Base-by-base conservation (phyloP, 2,329 filamentous ascomycete species). In the Tolypocladium album region DNA sequence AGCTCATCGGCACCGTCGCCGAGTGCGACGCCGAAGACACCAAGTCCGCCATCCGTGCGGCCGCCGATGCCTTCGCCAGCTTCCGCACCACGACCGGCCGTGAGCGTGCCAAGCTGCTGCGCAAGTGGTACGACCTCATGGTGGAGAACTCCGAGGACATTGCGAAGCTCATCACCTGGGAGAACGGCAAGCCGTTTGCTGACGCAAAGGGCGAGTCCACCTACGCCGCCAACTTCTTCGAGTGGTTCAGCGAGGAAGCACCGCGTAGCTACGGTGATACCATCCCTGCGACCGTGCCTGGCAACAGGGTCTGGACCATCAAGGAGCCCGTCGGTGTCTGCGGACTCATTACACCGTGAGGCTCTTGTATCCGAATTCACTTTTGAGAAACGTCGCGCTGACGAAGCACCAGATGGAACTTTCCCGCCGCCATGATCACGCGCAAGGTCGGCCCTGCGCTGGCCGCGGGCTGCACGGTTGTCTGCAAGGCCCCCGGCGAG, bases 401-500 rank as follows among this genome's bases (percentile, higher is more conserved):
- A 62, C 50, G 17, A 47, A n/a, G n/a, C 12, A 20, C 11, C 60
- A 82, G 80, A 60, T 94, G 90, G 91, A 95, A 96, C 75, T 95
- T 95, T 68, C 88, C 88, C 15, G 84, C 87, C 3, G 87, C 87
- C 57, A 90, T 90, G 88, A 84, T 90, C 64, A 88, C 86, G 8
- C 77, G 86, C 61, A 89, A 89, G 72, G 80, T 86, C 57, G 86
- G 83, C 2, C 85, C 90, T 1, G 89, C 89, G 11, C 80, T 97
- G 60, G 94, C 94, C 22, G 92, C 92, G n/a, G 94, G 94, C 61
- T 97, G 93, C 76, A 96, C 93, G 0, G 89, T 96, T 2, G 92
- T 97, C 1, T 87, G 87, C 68, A 99, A 99, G 74, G 88, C 92
- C 20, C 92, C 93, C 1, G 87, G 88, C 56, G 93, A 97, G 78